Percentiles rank a stretch among this genome's conserved stretches.
Conservation (phyloP, 2,329 filamentous ascomycete genomes). For the Nemania sp. region DNA sequence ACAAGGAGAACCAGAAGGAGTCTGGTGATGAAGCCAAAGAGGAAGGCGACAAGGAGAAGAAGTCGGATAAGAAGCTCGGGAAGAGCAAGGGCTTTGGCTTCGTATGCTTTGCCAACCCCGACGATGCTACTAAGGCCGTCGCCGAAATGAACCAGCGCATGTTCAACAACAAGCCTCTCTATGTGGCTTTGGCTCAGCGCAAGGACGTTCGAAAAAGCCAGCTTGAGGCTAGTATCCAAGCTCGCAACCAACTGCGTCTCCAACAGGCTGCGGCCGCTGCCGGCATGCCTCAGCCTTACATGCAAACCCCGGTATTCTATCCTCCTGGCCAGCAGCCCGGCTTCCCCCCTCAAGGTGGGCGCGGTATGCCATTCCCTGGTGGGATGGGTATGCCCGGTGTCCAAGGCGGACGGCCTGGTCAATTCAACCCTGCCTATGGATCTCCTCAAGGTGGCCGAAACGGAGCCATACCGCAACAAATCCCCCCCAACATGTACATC, state of each 20-base stretch:
- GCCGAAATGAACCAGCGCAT: conserved; percentile 99
- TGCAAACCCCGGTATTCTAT: conserved; percentile 92
- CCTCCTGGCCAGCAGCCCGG: conserved; percentile 78
- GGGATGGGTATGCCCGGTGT: conserved; percentile 69
- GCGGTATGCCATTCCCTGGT: conserved; percentile 68
- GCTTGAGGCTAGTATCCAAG: conserved; percentile 98
- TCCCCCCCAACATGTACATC: conserved; percentile 87
- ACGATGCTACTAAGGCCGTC: conserved; percentile 98
- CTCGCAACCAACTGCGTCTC: conserved; percentile 97
- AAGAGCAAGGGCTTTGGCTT: conserved; percentile 99
- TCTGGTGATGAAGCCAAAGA: conserved; percentile 57
- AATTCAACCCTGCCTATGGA: conserved; percentile 78
- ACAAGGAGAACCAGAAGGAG: conserved; percentile 55
- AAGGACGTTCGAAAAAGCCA: conserved; percentile 99
- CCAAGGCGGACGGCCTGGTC: conserved; percentile 81
- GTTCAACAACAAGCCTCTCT: conserved; percentile 94
- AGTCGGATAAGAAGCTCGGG: conserved; percentile 71
- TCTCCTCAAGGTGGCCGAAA: conserved; percentile 88
- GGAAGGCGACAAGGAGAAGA: conserved; percentile 62
- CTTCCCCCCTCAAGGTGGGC: conserved; percentile 67
- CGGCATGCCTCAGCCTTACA: conserved; percentile 85
- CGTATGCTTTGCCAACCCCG: conserved; percentile 99
- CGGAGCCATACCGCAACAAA: conserved; percentile 76
- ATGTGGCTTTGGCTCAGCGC: conserved; percentile 96
- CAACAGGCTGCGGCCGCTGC: conserved; percentile 93